Conservation (phyloP, 2,329 filamentous ascomycete species). For the Beauveria varroae region DNA sequence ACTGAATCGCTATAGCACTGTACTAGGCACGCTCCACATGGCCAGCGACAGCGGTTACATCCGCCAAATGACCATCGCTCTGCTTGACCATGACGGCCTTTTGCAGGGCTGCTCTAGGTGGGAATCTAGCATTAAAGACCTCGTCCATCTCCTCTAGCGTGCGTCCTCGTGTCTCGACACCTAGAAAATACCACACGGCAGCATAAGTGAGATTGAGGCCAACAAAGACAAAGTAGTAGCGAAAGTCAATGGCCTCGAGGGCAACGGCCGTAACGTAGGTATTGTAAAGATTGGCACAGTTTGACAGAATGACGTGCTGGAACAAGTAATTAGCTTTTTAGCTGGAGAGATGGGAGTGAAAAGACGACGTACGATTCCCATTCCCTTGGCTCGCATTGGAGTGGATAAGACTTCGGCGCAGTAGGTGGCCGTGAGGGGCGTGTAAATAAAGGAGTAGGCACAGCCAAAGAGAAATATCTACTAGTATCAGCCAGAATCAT, state of each 20-base stretch:
- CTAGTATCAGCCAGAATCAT: background rate
- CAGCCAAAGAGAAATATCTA: slow-evolving; percentile 45
- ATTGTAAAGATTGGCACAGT: slow-evolving; percentile 25
- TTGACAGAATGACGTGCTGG: slow-evolving; percentile 20
- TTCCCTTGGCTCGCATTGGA: slow-evolving; percentile 27
- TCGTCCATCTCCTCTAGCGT: slow-evolving; percentile 38
- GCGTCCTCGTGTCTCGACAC: slow-evolving; percentile 23
- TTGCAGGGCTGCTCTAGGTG: slow-evolving; percentile 29
- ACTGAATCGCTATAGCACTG: background rate
- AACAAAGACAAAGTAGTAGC: slow-evolving; percentile 25
- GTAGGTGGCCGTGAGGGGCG: slow-evolving; percentile 33
- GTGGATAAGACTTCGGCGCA: slow-evolving; percentile 27
- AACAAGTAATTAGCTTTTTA: too few species aligned
- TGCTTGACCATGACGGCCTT: slow-evolving; percentile 22
- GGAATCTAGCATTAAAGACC: slow-evolving; percentile 31
- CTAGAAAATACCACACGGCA: slow-evolving; percentile 21
- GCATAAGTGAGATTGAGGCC: slow-evolving; percentile 24
- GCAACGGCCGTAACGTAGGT: slow-evolving; percentile 24
- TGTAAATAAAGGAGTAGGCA: slow-evolving; percentile 44
- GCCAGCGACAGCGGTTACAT: slow-evolving; percentile 7
- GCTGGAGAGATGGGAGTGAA: too few species aligned
- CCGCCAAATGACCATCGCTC: slow-evolving; percentile 16
- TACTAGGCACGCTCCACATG: background rate
- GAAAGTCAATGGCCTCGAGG: slow-evolving; percentile 23
- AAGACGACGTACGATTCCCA: slow-evolving; percentile 21